phyloP scores from a whole-genome alignment of 2,329 filamentous ascomycete species.

The Talaromyces sp. region DNA sequence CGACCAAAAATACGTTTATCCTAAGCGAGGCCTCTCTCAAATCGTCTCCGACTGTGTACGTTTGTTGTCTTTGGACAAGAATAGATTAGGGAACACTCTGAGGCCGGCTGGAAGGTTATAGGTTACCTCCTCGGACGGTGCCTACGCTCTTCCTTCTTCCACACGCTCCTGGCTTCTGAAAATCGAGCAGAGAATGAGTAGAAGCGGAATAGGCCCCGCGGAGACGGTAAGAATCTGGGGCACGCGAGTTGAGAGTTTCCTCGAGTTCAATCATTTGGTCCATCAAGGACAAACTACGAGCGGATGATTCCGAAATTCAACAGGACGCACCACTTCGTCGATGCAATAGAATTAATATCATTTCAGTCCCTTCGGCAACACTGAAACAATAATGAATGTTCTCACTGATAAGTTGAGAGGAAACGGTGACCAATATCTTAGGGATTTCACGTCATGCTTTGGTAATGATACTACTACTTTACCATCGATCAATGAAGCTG shows the following conservation, averaged over 20 bases:
- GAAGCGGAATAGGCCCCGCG: background rate
- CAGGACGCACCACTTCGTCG: too few relatives aligned
- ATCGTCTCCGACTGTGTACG: slow-evolving; percentile 99
- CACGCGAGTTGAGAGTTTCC: background rate
- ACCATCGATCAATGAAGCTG: too few relatives aligned
- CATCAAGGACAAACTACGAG: too few relatives aligned
- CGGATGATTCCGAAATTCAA: too few relatives aligned
- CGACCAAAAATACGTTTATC: slow-evolving; percentile 96
- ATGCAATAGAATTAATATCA: too few relatives aligned
- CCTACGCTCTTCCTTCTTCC: slow-evolving; percentile 70
- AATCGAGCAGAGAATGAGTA: background rate
- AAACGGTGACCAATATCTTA: too few relatives aligned
- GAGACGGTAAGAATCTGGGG: background rate
- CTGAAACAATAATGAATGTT: too few relatives aligned
- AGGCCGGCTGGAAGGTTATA: slow-evolving; percentile 41
- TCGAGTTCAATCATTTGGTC: background rate
- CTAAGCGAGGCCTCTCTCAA: slow-evolving; percentile 99
- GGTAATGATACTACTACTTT: too few relatives aligned
- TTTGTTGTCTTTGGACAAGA: slow-evolving; percentile 29
- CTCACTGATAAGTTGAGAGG: too few relatives aligned
- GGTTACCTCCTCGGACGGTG: slow-evolving; percentile 99
- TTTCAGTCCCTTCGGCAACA: too few relatives aligned
- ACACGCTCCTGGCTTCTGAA: background rate
- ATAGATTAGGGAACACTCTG: slow-evolving; percentile 1
- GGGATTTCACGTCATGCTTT: too few relatives aligned